These are phyloP conservation scores for Saprolegnia diclina DNA, from an alignment of 352 stramenopile genomes.

Conservation along the genomic window DNA sequence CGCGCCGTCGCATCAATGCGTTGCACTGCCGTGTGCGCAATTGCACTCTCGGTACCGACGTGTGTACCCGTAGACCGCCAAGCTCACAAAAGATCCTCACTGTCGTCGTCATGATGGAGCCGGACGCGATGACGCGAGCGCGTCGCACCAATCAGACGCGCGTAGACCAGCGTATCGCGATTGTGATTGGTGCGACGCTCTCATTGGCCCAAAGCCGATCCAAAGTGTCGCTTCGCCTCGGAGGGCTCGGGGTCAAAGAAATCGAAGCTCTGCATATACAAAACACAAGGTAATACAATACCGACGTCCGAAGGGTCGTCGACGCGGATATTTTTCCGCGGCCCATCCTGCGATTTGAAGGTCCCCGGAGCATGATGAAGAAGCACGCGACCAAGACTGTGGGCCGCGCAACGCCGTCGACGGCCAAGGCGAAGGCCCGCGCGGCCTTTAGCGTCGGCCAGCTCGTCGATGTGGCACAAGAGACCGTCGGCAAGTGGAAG, in stretches of 20 bases:
- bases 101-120: no score
- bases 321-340: constrained; percentile 1
- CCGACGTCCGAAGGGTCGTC: background rate
- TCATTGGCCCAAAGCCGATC: background rate
- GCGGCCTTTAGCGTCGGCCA: constrained; percentile 12
- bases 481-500: constrained; percentile 25
- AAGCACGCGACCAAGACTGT: background rate
- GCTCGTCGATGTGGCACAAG: constrained; percentile 23
- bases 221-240: constrained; percentile 3
- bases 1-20: no score
- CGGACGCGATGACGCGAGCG: no score
- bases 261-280: background rate
- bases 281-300: background rate
- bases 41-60: no score
- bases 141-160: no score
- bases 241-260: background rate
- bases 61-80: no score
- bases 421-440: background rate
- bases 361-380: constrained; percentile 8
- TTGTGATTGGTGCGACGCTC: no score
- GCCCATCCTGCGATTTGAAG: background rate
- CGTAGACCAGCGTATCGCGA: no score
- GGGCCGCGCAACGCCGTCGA: background rate
- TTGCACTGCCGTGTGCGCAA: no score
- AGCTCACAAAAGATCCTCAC: no score